Base-by-base conservation (phyloP, 2,329 filamentous ascomycete species). In the Aspergillus tanneri region DNA sequence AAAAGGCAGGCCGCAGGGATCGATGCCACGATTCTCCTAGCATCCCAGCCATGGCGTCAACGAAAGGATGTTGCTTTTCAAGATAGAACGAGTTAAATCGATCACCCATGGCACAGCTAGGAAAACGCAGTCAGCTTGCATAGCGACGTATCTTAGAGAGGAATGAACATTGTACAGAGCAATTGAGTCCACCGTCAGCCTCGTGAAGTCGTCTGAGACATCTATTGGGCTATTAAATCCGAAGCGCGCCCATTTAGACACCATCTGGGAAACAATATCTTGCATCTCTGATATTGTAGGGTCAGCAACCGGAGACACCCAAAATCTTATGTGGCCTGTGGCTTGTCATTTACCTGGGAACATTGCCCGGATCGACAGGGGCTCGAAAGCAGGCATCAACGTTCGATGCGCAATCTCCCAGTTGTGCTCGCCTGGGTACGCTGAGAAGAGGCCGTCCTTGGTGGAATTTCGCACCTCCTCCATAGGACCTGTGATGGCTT, bases 11-110 rank as follows among this genome's bases (percentile, higher is more conserved):
- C 12, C 78, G 75, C 49, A 68, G 69, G 10, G 76, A 65, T 24
- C 82, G 75, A 5, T 68, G 70, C 27, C 77, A 80, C 5, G 76
- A 79, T 53, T 84, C 82, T 10, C 64, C 59, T 1, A 90, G 71
- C 45, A 86, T 80, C n/a, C 76, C 75, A 1, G 75, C 75, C 86
- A 90, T 88, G 27, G 83, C 80, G 37, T 76, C 64, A 34, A 88
- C 76, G 57, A 90, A 90, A 0, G 85, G 85, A 56, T 90, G 86
- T 64, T 86, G 71, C 7, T 81, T 74, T 10, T 86, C 79, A 25
- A 76, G 75, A 62, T 90, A 90, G 67, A 85, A 89, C 1, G 80
- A 85, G 68, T 90, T 90, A 75, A 90, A 89, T n/a, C 86, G 82
- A 50, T 77, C 85, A 30, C 80, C 79, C 82, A 87, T 86, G 14